Evolutionary conservation across 1,284 basidiomycete species (phyloP), one percentile per base, ranked within the genome.

Genomic region (Porodaedalea pini): DNA sequence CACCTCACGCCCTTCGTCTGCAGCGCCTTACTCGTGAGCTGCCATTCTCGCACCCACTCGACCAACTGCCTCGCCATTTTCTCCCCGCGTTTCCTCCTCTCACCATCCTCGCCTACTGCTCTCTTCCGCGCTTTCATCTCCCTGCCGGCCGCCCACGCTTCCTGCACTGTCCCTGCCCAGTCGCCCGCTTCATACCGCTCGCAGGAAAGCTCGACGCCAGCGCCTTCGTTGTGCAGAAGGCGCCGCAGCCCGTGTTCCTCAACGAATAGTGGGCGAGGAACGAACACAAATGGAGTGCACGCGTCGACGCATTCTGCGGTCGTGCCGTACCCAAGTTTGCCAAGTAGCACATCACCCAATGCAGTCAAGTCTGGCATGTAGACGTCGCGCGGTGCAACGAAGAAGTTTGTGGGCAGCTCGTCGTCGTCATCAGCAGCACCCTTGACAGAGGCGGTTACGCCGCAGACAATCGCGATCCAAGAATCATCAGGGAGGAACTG

Each of bases 301-400:
- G 83, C 75, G 66, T 87, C 85, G 10, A 87, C 79, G 63, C 83
- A 85, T 66, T 88, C 85, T 0, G 85, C 80, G n/a, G 86, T 84
- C 2, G 84, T 85, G 21, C 85, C 85, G 65, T 86, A 88, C 36
- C 85, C 85, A 64, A 92, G 70, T 70, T 91, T 92, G 23, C 88
- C 88, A 32, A 92, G 74, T 10, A 90, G 72, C n/a, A 88, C 86
- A 67, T 91, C 87, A 5, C 78, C 83, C 4, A 82, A 75, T 1
- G 86, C 86, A 23, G 83, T 89, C 61, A 92, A 67, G 69, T 90
- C 86, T 7, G 88, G 88, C 82, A 92, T 89, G 69, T 90, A 90
- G 37, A 89, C 81, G 64, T 88, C 81, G 68, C 75, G 77, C 32
- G 87, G 86, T 4, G 86, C 87, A 41, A 89, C 79, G 65, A 80